Evolutionary conservation across 106 monocot genomes (phyloP).

Genomic region (Cymbidium sinense): DNA sequence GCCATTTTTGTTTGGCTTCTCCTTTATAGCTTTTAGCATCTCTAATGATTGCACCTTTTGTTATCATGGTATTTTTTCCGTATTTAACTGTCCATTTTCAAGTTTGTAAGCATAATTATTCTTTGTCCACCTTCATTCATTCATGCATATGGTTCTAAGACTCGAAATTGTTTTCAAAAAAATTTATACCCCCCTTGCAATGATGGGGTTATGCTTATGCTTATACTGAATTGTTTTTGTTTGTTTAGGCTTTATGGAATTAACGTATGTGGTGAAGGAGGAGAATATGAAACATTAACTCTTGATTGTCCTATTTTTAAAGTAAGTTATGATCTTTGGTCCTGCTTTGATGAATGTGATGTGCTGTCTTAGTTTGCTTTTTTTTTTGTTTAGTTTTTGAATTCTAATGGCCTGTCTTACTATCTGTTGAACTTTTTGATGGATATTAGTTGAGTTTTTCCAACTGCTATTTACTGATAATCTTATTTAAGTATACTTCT

Average conservation of each 20-base stretch:
- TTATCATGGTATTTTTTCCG: neutral
- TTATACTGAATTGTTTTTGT: neutral
- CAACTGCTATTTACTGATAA: too few species aligned
- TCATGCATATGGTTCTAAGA: neutral
- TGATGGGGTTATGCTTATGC: slow-evolving; percentile 5
- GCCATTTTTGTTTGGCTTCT: neutral
- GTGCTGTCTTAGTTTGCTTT: neutral
- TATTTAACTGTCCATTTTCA: neutral
- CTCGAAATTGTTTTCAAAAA: neutral
- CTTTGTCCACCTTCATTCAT: neutral
- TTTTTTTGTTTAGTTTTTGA: slow-evolving; percentile 3
- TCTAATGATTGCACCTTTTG: neutral
- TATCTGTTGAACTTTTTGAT: neutral
- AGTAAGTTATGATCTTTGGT: slow-evolving; percentile 26
- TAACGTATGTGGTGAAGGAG: slow-evolving; percentile 98
- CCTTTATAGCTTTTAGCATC: neutral
- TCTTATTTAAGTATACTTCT: too few species aligned
- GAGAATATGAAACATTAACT: slow-evolving; percentile 97
- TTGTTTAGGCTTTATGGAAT: slow-evolving; percentile 66
- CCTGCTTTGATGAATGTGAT: slow-evolving; percentile 8
- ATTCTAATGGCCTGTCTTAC: neutral
- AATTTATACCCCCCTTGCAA: neutral
- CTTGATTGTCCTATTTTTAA: slow-evolving; percentile 86
- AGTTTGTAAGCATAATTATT: neutral
- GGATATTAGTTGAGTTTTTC: too few species aligned